phyloP scores from a whole-genome alignment of 768 basidiomycete species.

The Tephrocybe sp. region DNA sequence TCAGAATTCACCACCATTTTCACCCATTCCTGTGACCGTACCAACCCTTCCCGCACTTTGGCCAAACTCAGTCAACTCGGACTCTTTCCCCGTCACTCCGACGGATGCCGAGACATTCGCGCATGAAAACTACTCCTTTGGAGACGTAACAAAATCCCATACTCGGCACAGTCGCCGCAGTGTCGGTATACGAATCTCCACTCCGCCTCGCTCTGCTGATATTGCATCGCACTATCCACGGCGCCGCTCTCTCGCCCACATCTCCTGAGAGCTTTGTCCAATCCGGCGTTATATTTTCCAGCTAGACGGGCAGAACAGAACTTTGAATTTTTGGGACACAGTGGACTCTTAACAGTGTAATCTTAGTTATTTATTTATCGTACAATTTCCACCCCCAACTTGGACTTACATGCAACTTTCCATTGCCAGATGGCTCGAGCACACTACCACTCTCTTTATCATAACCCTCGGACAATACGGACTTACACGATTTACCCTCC shows the following conservation, averaged over 20 bases:
- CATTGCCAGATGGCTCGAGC: too few relatives aligned
- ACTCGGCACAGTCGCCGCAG: constrained; percentile 35
- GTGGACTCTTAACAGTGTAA: constrained; percentile 19
- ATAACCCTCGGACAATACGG: too few relatives aligned
- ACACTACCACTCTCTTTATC: too few relatives aligned
- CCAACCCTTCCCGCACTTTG: constrained; percentile 64
- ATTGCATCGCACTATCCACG: constrained; percentile 28
- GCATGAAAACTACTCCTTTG: constrained; percentile 19
- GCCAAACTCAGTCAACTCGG: constrained; percentile 42
- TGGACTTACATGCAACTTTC: too few relatives aligned
- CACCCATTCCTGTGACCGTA: constrained; percentile 55
- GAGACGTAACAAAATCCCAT: constrained; percentile 28
- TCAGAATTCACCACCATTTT: constrained; percentile 35
- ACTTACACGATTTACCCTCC: too few relatives aligned
- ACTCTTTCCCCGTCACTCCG: constrained; percentile 42
- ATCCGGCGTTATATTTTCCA: background rate
- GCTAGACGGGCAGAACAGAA: constrained; percentile 13
- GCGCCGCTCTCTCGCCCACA: constrained; percentile 28
- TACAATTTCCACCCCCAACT: too few relatives aligned
- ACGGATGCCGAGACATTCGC: constrained; percentile 32
- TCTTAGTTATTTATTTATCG: too few relatives aligned
- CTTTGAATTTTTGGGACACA: constrained; percentile 10
- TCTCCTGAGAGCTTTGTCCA: constrained; percentile 19
- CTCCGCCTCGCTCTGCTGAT: constrained; percentile 35
- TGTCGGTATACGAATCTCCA: constrained; percentile 46